Evolutionary conservation across 768 basidiomycete species (phyloP).

Genomic region (Chalciporus piperatus): DNA sequence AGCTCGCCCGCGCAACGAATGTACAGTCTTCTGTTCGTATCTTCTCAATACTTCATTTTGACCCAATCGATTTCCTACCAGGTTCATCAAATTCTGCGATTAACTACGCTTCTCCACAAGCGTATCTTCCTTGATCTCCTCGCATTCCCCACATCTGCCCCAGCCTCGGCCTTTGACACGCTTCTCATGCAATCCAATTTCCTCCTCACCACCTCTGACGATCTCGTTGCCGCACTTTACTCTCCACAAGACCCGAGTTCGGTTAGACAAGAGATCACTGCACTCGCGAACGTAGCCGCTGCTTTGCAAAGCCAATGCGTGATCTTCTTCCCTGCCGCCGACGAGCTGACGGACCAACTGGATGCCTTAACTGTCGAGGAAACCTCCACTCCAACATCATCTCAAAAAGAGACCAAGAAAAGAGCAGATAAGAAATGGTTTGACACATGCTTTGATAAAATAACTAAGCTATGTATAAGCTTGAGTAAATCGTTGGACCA

Average conservation of each 20-base stretch:
- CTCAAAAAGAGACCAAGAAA: constrained; percentile 16
- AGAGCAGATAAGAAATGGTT: constrained; percentile 58
- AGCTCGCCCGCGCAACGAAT: constrained; percentile 59
- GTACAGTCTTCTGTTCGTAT: constrained; percentile 33
- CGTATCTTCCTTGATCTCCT: constrained; percentile 54
- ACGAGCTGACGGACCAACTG: constrained; percentile 26
- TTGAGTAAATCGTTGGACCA: constrained; percentile 26
- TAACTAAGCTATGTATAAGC: constrained; percentile 41
- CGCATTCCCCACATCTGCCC: constrained; percentile 26
- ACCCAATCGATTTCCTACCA: constrained; percentile 23
- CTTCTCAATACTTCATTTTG: constrained; percentile 1
- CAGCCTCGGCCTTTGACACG: constrained; percentile 42
- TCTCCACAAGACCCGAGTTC: constrained; percentile 52
- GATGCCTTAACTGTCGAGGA: constrained; percentile 20
- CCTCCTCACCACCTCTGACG: constrained; percentile 58
- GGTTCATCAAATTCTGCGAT: constrained; percentile 59
- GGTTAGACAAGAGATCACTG: constrained; percentile 38
- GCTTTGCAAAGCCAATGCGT: constrained; percentile 33
- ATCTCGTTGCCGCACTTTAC: constrained; percentile 66
- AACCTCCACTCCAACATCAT: neutral
- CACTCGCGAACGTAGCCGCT: constrained; percentile 37
- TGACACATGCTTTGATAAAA: constrained; percentile 60
- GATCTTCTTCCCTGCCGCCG: constrained; percentile 21
- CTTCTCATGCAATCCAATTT: constrained; percentile 49
- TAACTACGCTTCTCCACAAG: constrained; percentile 61